Conservation (phyloP, 805 yeast species). For the Candida argentea region DNA sequence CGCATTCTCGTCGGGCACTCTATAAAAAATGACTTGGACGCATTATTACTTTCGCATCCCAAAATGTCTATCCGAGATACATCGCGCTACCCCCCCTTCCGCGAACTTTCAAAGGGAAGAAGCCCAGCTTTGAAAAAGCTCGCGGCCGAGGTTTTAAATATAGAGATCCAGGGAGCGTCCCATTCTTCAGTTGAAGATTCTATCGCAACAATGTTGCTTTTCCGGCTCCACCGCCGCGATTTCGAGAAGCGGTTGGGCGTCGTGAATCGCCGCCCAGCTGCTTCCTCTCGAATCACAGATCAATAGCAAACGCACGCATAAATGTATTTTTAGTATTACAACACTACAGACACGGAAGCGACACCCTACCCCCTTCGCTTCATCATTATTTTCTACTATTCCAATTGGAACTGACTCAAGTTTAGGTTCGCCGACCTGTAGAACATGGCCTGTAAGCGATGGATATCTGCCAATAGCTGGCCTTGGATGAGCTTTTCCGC, state of each 20-base stretch:
- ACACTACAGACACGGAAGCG: too few species aligned
- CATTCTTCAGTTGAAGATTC: conserved; percentile 93
- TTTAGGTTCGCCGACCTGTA: conserved; percentile 27
- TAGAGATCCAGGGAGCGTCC: conserved; percentile 59
- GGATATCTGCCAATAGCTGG: too few species aligned
- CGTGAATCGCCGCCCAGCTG: too few species aligned
- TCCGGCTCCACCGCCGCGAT: conserved; percentile 48
- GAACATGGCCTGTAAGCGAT: conserved; percentile 24
- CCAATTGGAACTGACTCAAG: conserved; percentile 26
- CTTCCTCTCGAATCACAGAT: too few species aligned
- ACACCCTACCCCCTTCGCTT: too few species aligned
- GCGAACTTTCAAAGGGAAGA: conserved; percentile 51
- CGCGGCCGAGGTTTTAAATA: conserved; percentile 42
- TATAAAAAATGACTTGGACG: conserved; percentile 64
- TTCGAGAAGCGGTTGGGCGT: conserved; percentile 33
- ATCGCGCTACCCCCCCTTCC: conserved; percentile 47
- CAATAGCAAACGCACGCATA: too few species aligned
- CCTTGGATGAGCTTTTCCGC: too few species aligned
- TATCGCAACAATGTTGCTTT: conserved; percentile 76
- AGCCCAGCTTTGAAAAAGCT: conserved; percentile 67
- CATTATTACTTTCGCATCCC: conserved; percentile 61
- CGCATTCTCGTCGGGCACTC: conserved; percentile 79
- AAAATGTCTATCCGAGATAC: conserved; percentile 62
- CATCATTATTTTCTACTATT: too few species aligned
- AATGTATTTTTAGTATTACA: too few species aligned